Percentiles rank a stretch among this genome's conserved stretches.
Conservation (phyloP, 306 rosid genomes). For the Dalbergia oliveri region DNA sequence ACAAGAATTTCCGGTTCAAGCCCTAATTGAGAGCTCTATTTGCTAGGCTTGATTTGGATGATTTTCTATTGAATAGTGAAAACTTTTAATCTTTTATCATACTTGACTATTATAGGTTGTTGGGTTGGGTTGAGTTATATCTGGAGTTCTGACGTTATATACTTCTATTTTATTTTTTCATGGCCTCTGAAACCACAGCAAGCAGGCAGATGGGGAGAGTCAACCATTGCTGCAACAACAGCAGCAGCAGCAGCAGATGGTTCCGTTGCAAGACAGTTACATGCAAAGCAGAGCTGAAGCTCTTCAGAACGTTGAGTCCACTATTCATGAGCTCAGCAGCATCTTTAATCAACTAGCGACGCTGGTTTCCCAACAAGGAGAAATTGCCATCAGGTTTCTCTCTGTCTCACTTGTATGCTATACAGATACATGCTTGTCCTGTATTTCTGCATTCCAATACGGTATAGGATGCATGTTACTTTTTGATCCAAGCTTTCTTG, state of each 20-base stretch:
- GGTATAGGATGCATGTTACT: slow-evolving; percentile 1
- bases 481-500: slow-evolving; percentile 4
- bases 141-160: slow-evolving; percentile 13
- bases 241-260: slow-evolving; percentile 83
- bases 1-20: not conserved
- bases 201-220: slow-evolving; percentile 86
- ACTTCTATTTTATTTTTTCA: not conserved
- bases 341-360: slow-evolving; percentile 96
- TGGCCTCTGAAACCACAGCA: slow-evolving; percentile 59
- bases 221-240: slow-evolving; percentile 78
- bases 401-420: slow-evolving; percentile 22
- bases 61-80: slow-evolving; percentile 10
- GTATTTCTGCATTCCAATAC: too few relatives aligned
- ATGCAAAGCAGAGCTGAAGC: slow-evolving; percentile 99
- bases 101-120: not conserved
- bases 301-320: slow-evolving; percentile 95
- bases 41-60: slow-evolving; percentile 10
- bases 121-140: slow-evolving; percentile 18
- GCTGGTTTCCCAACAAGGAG: slow-evolving; percentile 98
- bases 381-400: slow-evolving; percentile 90
- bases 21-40: slow-evolving; percentile 20
- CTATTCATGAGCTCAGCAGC: slow-evolving; percentile 93
- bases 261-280: slow-evolving; percentile 91
- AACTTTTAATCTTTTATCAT: slow-evolving; percentile 13
- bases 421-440: not conserved